Evolutionary conservation across 768 basidiomycete species (phyloP).

Genomic region (Lentinus tigrinus): DNA sequence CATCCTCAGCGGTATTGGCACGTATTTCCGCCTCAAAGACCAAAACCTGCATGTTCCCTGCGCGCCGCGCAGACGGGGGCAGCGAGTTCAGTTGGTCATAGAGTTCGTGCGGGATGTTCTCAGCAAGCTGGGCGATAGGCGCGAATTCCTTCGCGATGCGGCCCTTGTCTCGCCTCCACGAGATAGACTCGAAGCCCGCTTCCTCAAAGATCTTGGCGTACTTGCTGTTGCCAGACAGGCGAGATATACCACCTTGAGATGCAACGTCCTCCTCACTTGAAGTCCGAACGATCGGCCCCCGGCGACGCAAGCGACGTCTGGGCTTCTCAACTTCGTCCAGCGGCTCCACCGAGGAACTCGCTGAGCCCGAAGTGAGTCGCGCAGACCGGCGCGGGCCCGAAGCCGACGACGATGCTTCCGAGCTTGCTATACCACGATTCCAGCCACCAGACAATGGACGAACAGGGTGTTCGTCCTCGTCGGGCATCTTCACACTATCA

Average conservation of each 20-base stretch:
- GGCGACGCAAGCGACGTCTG: background rate
- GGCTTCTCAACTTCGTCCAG: background rate
- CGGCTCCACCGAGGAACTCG: slow-evolving; percentile 16
- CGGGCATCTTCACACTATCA: background rate
- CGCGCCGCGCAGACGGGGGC: slow-evolving; percentile 35
- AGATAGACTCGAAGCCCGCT: slow-evolving; percentile 19
- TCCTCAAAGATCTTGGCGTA: slow-evolving; percentile 3
- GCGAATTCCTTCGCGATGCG: slow-evolving; percentile 20
- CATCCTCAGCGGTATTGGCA: slow-evolving; percentile 63
- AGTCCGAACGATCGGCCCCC: slow-evolving; percentile 1
- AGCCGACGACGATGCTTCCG: slow-evolving; percentile 1
- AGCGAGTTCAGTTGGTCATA: slow-evolving; percentile 67
- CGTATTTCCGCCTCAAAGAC: slow-evolving; percentile 67
- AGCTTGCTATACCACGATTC: slow-evolving; percentile 1
- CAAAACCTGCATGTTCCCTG: slow-evolving; percentile 42
- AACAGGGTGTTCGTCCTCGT: background rate
- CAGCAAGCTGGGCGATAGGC: slow-evolving; percentile 25
- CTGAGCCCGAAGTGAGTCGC: slow-evolving; percentile 11
- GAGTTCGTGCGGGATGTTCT: slow-evolving; percentile 58
- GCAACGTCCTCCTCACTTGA: slow-evolving; percentile 5
- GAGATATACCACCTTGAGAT: background rate
- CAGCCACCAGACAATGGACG: background rate
- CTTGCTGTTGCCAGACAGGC: background rate
- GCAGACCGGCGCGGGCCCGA: slow-evolving; percentile 13
- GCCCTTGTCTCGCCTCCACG: slow-evolving; percentile 20